Base-by-base conservation (phyloP, 2,329 filamentous ascomycete genomes). In the Hirsutella rhossiliensis region DNA sequence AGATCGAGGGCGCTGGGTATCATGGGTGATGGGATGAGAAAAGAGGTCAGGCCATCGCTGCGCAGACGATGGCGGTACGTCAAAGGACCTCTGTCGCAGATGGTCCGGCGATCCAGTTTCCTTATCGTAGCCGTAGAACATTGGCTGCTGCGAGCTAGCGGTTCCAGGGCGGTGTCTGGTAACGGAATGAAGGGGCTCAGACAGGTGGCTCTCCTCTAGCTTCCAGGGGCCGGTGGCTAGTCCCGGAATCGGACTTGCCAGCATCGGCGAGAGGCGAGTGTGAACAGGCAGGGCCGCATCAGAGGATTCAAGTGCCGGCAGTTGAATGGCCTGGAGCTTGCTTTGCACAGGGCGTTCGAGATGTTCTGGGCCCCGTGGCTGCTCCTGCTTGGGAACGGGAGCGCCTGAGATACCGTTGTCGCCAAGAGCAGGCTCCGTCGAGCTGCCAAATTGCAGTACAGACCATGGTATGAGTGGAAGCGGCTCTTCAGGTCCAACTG, bases 131-230 rank as follows among this genome's bases (percentile, higher is more conserved):
- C 63, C 68, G 43, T 62, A 65, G 37, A 56, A 59, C 1, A 55
- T 40, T 1, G 54, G 43, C 40, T 60, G 58, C 38, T 60, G 63
- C 3, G 57, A 55, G 40, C 48, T 48, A 17, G 52, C 52, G 2
- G 59, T 59, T 17, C 56, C 59, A 19, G 61, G 52, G 18, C 62
- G 59, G 41, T 62, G 62, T 42, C 58, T 59, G 11, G 56, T 51
- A 3, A 61, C 54, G 4, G 48, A 45, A 43, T 64, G 59, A 17
- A 77, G 61, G 23, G 75, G 75, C 48, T 73, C 67, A 1, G 67
- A 59, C 31, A 78, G 60, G 46, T 73, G 66, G 11, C 75, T 78
- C 56, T 76, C 73, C 48, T 77, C 66, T 6, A 74, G 56, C 41
- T 69, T 73, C 74, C 75, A 78, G 17, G 63, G 62, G 0, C 66